These are phyloP conservation scores for Podaxis sp. DNA, from an alignment of 768 basidiomycete genomes.

Conservation along the genomic window DNA sequence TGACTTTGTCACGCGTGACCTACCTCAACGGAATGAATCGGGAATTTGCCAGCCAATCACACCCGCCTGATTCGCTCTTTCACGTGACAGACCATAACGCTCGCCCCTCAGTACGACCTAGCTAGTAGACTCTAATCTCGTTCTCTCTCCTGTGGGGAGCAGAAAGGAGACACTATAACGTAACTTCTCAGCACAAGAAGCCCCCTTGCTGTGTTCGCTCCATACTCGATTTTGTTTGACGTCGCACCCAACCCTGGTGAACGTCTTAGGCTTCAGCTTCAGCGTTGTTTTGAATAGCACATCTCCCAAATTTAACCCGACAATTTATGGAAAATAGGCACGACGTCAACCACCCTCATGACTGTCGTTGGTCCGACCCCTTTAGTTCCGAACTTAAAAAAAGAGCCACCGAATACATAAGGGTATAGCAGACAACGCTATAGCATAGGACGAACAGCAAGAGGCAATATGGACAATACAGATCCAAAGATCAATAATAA, in stretches of 20 bases:
- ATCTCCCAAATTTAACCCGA: neutral
- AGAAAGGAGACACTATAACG: too few relatives aligned
- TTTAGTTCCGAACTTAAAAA: neutral
- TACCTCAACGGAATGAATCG: conserved; percentile 48
- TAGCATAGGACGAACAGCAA: neutral
- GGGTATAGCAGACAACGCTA: neutral
- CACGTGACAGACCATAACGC: conserved; percentile 14
- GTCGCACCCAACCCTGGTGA: neutral
- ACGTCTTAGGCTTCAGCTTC: neutral
- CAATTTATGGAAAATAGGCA: neutral
- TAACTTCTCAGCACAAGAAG: too few relatives aligned
- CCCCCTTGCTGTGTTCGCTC: too few relatives aligned
- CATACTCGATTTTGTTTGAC: too few relatives aligned
- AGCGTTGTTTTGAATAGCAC: neutral
- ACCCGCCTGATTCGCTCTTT: conserved; percentile 22
- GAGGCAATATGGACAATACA: neutral
- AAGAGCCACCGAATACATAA: neutral
- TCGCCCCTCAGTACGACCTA: neutral
- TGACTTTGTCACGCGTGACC: conserved; percentile 47
- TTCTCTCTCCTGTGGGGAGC: too few relatives aligned
- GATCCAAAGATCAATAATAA: neutral
- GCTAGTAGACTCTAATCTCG: too few relatives aligned
- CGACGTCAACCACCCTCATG: neutral
- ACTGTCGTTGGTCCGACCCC: neutral
- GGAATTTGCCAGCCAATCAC: conserved; percentile 38